Evolutionary conservation across 352 stramenopile genomes (phyloP).

Genomic region (Pythium apleroticum): DNA sequence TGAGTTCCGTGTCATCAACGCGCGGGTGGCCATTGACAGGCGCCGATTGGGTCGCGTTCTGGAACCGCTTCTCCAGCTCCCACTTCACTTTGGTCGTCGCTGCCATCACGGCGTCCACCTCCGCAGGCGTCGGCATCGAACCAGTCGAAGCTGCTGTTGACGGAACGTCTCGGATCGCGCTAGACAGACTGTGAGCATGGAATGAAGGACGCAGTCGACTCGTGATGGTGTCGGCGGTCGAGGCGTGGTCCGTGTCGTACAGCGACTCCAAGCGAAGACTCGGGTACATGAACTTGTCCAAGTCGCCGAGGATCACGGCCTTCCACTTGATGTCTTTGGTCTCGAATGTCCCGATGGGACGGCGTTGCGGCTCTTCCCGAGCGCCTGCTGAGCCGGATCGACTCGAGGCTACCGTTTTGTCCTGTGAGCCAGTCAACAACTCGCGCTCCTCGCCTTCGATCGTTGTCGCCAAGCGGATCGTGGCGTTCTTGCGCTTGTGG

Average conservation of each 20-base stretch:
- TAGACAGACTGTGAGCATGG: background rate
- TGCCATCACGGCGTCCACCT: conserved; percentile 39
- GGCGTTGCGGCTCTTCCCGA: background rate
- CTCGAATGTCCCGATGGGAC: conserved; percentile 46
- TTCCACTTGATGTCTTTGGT: conserved; percentile 62
- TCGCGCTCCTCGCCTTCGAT: conserved; percentile 13
- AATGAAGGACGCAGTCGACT: background rate
- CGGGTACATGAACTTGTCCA: conserved; percentile 78
- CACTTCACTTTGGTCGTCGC: conserved; percentile 50
- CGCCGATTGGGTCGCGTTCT: conserved; percentile 30
- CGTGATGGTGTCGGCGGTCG: background rate
- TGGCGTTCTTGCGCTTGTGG: conserved; percentile 16
- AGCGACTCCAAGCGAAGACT: conserved; percentile 56
- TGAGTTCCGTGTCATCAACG: conserved; percentile 30
- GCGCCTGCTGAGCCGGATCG: background rate
- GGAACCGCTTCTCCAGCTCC: conserved; percentile 42
- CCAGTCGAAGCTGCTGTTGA: background rate
- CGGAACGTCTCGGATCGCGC: background rate
- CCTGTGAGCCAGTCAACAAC: background rate
- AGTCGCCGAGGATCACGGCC: conserved; percentile 51
- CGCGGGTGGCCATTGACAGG: conserved; percentile 29
- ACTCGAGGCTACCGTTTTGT: background rate
- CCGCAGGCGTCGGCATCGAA: conserved; percentile 32
- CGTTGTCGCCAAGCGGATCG: conserved; percentile 9
- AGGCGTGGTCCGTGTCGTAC: conserved; percentile 27